phyloP scores from a whole-genome alignment of 352 stramenopile genomes.

The Globisporangium iwayamae region DNA sequence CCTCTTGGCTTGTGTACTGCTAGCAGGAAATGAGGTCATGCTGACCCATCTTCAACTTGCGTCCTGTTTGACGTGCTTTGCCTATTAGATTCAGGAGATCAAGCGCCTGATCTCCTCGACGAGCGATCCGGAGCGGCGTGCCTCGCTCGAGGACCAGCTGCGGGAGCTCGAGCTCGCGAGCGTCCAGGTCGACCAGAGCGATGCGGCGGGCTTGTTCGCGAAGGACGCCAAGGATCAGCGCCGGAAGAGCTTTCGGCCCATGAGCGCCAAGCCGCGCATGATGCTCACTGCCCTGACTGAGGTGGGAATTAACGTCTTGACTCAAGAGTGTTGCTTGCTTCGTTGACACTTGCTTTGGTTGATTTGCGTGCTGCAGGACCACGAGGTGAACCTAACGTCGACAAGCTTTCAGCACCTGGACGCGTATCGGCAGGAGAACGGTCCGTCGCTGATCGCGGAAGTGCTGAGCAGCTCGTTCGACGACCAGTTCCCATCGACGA shows the following conservation, averaged over 20 bases:
- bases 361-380: slow-evolving; percentile 26
- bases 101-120: slow-evolving; percentile 70
- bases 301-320: slow-evolving; percentile 13
- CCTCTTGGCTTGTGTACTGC: too few relatives aligned
- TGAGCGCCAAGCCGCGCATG: slow-evolving; percentile 58
- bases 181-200: slow-evolving; percentile 39
- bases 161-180: slow-evolving; percentile 57
- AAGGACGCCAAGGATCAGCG: slow-evolving; percentile 18
- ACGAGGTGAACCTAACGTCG: slow-evolving; percentile 48
- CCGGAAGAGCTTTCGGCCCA: slow-evolving; percentile 69
- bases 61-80: background rate
- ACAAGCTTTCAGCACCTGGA: slow-evolving; percentile 37
- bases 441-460: slow-evolving; percentile 44
- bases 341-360: background rate
- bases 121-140: slow-evolving; percentile 51
- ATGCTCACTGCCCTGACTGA: slow-evolving; percentile 56
- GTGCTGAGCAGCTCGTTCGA: slow-evolving; percentile 69
- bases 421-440: slow-evolving; percentile 34
- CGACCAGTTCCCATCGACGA: slow-evolving; percentile 37
- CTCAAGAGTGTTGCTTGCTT: background rate
- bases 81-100: slow-evolving; percentile 69
- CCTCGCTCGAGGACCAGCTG: slow-evolving; percentile 64
- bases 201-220: slow-evolving; percentile 2
- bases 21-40: too few relatives aligned
- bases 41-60: background rate